These are phyloP conservation scores for Chondrus crispus DNA, from an alignment of 23 red algal species.

Conservation along the genomic window DNA sequence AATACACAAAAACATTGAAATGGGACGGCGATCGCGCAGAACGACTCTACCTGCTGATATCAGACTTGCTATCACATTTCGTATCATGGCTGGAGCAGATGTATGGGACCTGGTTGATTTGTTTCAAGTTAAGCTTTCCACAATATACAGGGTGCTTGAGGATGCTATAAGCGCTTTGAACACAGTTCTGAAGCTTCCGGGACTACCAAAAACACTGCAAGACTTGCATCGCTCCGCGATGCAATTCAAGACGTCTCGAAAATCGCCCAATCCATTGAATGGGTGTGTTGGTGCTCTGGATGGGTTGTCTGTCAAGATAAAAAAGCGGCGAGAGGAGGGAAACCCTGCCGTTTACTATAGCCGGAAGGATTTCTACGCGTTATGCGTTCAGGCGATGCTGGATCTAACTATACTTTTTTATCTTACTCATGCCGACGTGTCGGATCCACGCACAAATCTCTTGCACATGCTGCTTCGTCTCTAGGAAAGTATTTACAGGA, in stretches of 20 bases:
- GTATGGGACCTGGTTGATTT: neutral
- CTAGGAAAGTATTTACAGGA: neutral
- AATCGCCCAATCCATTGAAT: neutral
- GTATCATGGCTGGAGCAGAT: neutral
- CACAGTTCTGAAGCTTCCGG: neutral
- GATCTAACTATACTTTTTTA: neutral
- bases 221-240: neutral
- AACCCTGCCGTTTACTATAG: conserved; percentile 1
- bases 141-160: neutral
- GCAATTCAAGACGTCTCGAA: neutral
- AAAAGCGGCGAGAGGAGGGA: neutral
- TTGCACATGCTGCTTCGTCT: neutral
- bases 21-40: neutral
- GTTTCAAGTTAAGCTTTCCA: neutral
- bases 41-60: neutral
- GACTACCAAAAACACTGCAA: neutral
- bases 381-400: neutral
- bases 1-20: neutral
- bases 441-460: neutral
- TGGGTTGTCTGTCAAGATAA: neutral
- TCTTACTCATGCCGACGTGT: neutral
- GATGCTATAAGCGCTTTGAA: neutral
- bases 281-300: neutral
- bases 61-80: neutral
- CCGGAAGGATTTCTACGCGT: conserved; percentile 6